phyloP scores from a whole-genome alignment of 1,284 basidiomycete genomes.

The Ustilago shanxiensis region DNA sequence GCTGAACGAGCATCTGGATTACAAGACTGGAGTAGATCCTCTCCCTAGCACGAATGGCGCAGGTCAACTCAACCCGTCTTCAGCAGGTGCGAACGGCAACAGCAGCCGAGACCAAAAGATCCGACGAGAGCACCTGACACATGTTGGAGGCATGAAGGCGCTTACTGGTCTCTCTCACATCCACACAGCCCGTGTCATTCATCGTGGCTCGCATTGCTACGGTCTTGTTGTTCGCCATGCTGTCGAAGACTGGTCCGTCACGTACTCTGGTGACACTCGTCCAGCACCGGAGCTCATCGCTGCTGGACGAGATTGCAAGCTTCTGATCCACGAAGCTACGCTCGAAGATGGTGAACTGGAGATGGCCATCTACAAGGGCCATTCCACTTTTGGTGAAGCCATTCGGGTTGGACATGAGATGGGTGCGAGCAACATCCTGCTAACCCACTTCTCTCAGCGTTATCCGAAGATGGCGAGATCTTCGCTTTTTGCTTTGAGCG shows the following conservation, averaged over 20 bases:
- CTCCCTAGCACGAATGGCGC: background rate
- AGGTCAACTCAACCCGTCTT: background rate
- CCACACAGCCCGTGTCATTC: conserved; percentile 52
- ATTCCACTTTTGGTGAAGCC: conserved; percentile 90
- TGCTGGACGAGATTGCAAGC: conserved; percentile 79
- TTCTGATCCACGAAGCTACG: conserved; percentile 94
- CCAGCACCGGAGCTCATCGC: conserved; percentile 79
- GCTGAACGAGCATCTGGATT: conserved; percentile 54
- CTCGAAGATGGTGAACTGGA: conserved; percentile 79
- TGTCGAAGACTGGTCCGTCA: conserved; percentile 44
- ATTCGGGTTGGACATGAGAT: conserved; percentile 80
- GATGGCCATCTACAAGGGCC: conserved; percentile 82
- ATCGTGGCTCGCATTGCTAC: conserved; percentile 43
- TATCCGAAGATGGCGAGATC: conserved; percentile 85
- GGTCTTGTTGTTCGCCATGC: conserved; percentile 73
- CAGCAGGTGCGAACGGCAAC: conserved; percentile 2
- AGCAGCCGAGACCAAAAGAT: conserved; percentile 11
- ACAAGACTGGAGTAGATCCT: conserved; percentile 51
- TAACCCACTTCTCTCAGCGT: conserved; percentile 95
- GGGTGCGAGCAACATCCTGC: conserved; percentile 82
- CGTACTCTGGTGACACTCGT: conserved; percentile 86
- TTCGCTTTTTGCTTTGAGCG: conserved; percentile 26
- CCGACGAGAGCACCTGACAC: conserved; percentile 16
- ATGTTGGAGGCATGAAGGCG: conserved; percentile 28
- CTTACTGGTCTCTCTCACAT: conserved; percentile 33